phyloP scores from a whole-genome alignment of 225 moss, liverwort and hornwort genomes.

The Rhytidiadelphus loreus region DNA sequence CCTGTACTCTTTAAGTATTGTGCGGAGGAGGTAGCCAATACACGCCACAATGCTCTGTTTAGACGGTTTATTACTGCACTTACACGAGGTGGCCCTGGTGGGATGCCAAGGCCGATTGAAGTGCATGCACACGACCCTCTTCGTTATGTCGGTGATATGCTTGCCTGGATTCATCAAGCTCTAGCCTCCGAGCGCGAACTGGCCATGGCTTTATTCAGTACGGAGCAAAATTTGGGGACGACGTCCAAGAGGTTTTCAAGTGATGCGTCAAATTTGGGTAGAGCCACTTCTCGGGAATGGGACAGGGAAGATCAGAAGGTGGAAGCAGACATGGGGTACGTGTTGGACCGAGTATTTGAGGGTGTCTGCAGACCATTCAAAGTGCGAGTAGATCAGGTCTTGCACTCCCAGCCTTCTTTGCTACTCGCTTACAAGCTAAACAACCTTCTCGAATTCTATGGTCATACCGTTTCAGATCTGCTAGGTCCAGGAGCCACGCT shows the following conservation, averaged over 20 bases:
- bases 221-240: slow-evolving; percentile 63
- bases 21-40: slow-evolving; percentile 98
- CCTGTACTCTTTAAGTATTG: slow-evolving; percentile 98
- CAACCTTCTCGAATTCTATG: slow-evolving; percentile 92
- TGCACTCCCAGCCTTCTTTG: slow-evolving; percentile 91
- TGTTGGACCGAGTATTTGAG: slow-evolving; percentile 90
- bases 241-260: slow-evolving; percentile 74
- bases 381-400: slow-evolving; percentile 95
- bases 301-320: slow-evolving; percentile 71
- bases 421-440: slow-evolving; percentile 88
- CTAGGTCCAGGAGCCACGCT: slow-evolving; percentile 72
- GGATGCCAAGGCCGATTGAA: slow-evolving; percentile 99
- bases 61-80: slow-evolving; percentile 95
- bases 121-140: slow-evolving; percentile 98
- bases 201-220: slow-evolving; percentile 85
- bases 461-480: slow-evolving; percentile 85
- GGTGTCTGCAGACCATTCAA: slow-evolving; percentile 98
- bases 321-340: slow-evolving; percentile 85
- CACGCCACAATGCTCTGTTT: slow-evolving; percentile 93
- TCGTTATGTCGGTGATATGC: slow-evolving; percentile 98
- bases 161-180: slow-evolving; percentile 99
- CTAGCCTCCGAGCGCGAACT: slow-evolving; percentile 94
- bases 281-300: slow-evolving; percentile 40
- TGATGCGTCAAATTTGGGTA: slow-evolving; percentile 61
- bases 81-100: slow-evolving; percentile 95